Base-by-base conservation (phyloP, 768 basidiomycete species). In the Lactarius quietus region DNA sequence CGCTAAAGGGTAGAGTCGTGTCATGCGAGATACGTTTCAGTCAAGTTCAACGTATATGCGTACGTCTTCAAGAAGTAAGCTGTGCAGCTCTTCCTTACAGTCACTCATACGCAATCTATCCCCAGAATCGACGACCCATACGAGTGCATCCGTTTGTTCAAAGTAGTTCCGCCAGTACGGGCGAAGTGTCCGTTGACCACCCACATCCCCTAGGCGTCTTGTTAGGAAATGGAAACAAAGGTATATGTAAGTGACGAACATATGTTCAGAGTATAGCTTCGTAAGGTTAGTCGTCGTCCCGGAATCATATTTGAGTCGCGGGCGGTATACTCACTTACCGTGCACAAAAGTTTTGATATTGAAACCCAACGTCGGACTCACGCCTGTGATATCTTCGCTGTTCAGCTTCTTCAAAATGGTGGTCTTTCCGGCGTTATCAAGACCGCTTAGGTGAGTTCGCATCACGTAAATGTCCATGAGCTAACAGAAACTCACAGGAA, bases 161-260 rank as follows among this genome's bases (percentile, higher is more conserved):
- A 98, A 98, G 78, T 98, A 98, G 76, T 98, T 99, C 29, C 93
- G 82, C 97, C 97, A 99, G 76, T 98, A 98, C 8, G 97, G 96
- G 35, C 97, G 85, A 59, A 99, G 86, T 0, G 93, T 95, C 63
- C 89, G 86, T 76, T 99, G 97, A 28, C 97, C 96, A 39, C 97
- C 97, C 39, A 98, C 94, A 75, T 99, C 97, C 97, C 96, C 95
- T 98, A 71, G 63, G 61, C 23, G 48, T 45, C 31, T 57, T 52
- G n/a, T 36, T 23, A 61, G 57, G 33, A 15, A 23, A 26, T 26
- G 45, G 14, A 67, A 28, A 12, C 35, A 26, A 29, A 35, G n/a
- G 35, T 15, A 31, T 17, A 62, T 3, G 14, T 51, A 15, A 4
- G 18, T 7, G 28, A 76, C 86, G 68, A 73, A 92, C 89, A 92